These are phyloP conservation scores for Talaromyces sp. DNA, from an alignment of 2,329 filamentous ascomycete genomes.

Conservation along the genomic window DNA sequence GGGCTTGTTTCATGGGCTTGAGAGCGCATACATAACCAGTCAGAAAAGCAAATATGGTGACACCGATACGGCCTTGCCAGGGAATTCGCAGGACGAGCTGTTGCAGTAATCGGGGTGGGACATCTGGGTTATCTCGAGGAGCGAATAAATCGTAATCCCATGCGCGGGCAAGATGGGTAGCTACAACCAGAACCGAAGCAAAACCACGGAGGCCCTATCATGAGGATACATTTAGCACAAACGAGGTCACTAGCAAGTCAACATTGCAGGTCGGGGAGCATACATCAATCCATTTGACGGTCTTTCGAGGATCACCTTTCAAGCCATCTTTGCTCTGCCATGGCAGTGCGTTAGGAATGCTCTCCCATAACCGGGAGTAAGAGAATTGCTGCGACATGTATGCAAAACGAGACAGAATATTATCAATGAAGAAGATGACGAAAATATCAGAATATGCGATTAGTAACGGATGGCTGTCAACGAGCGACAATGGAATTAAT, in stretches of 20 bases:
- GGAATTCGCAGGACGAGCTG: conserved; percentile 54
- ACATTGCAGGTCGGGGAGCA: conserved; percentile 27
- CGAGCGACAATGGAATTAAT: conserved; percentile 4
- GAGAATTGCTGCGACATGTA: conserved; percentile 14
- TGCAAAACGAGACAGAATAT: neutral
- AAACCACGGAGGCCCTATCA: conserved; percentile 51
- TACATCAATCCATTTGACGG: conserved; percentile 61
- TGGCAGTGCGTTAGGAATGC: conserved; percentile 22
- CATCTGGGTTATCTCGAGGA: conserved; percentile 44
- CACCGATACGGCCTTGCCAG: conserved; percentile 53
- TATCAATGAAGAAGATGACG: neutral
- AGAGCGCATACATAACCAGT: conserved; percentile 57
- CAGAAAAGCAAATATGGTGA: conserved; percentile 56
- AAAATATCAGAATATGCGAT: neutral
- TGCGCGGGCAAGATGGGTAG: conserved; percentile 52
- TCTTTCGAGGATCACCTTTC: conserved; percentile 35
- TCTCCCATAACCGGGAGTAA: conserved; percentile 18
- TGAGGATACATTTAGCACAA: neutral
- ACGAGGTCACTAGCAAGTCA: too few species aligned
- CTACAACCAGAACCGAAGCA: conserved; percentile 52
- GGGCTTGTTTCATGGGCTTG: conserved; percentile 52
- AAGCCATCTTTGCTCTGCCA: conserved; percentile 25
- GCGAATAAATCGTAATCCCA: conserved; percentile 53
- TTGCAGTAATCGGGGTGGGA: conserved; percentile 47
- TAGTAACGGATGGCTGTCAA: neutral